A percentile compares a stretch with the other conserved stretches of the same genome.
These are phyloP conservation scores for Sarocladiaceae sp. DNA, from an alignment of 2,329 filamentous ascomycete genomes.

Conservation along the genomic window DNA sequence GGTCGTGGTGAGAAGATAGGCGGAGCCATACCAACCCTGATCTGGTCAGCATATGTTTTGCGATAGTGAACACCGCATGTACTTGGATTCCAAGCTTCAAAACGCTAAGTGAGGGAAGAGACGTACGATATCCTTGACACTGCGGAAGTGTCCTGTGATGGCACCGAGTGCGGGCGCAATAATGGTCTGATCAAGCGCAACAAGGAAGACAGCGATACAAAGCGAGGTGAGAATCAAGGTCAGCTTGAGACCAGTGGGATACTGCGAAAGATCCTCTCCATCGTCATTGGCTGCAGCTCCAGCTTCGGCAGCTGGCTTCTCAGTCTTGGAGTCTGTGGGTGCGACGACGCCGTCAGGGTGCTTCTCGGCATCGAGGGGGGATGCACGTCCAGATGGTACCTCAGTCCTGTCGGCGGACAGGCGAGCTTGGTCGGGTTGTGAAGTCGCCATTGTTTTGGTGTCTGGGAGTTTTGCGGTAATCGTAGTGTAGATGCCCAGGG, in stretches of 20 bases:
- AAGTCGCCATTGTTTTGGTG: neutral
- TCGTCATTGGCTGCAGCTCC: conserved; percentile 8
- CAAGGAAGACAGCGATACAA: conserved; percentile 43
- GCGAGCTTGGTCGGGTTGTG: neutral
- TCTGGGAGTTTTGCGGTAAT: no score
- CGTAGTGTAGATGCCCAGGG: no score
- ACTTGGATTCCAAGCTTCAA: no score
- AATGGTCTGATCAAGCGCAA: conserved; percentile 48
- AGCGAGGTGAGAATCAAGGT: conserved; percentile 38
- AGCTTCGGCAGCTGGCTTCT: neutral
- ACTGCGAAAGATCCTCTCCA: conserved; percentile 20
- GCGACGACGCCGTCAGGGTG: conserved; percentile 9
- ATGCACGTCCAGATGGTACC: conserved; percentile 4
- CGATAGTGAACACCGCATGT: no score
- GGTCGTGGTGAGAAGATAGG: conserved; percentile 45
- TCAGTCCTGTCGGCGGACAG: conserved; percentile 7
- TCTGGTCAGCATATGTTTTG: no score
- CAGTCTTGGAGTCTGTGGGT: conserved; percentile 3
- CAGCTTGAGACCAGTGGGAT: conserved; percentile 36
- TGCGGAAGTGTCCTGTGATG: conserved; percentile 42
- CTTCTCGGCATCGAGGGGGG: neutral
- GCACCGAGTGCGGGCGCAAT: conserved; percentile 48
- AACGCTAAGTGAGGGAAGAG: no score
- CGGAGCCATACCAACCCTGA: conserved; percentile 46
- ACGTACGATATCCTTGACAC: conserved; percentile 40